phyloP scores from a whole-genome alignment of 805 yeast species.

The Lipomyces kockii region DNA sequence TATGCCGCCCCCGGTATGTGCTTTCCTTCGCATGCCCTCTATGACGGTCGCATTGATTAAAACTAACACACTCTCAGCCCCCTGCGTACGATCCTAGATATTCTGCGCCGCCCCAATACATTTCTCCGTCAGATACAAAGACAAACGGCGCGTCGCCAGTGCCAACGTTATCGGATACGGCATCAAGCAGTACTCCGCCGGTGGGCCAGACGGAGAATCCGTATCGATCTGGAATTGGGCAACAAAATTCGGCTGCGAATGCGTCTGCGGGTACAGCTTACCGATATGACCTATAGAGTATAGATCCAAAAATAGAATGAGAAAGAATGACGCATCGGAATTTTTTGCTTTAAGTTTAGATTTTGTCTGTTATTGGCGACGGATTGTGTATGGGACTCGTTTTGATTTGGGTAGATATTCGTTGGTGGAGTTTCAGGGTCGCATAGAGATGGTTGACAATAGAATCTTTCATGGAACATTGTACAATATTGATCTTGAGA shows the following conservation, averaged over 20 bases:
- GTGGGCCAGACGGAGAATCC: conserved; percentile 9
- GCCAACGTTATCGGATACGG: not conserved
- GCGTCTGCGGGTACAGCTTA: conserved; percentile 11
- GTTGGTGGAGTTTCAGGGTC: not conserved
- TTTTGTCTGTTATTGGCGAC: no score
- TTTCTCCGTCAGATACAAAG: conserved; percentile 17
- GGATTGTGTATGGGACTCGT: not conserved
- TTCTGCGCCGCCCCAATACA: conserved; percentile 32
- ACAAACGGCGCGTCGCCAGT: not conserved
- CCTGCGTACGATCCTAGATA: conserved; percentile 35
- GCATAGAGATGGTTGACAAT: not conserved
- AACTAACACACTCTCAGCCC: conserved; percentile 20
- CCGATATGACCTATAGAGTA: not conserved
- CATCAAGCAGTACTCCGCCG: conserved; percentile 4
- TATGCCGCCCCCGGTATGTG: conserved; percentile 18
- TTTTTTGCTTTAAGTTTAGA: no score
- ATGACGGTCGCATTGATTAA: not conserved
- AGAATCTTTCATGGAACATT: not conserved
- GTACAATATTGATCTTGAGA: not conserved
- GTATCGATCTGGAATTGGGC: not conserved
- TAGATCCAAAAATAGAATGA: not conserved
- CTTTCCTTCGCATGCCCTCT: not conserved
- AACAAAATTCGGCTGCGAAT: conserved; percentile 2
- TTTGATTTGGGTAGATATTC: not conserved
- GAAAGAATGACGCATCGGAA: not conserved